These are phyloP conservation scores for Leishmania mexicana DNA, from an alignment of 208 protist species.

Conservation along the genomic window DNA sequence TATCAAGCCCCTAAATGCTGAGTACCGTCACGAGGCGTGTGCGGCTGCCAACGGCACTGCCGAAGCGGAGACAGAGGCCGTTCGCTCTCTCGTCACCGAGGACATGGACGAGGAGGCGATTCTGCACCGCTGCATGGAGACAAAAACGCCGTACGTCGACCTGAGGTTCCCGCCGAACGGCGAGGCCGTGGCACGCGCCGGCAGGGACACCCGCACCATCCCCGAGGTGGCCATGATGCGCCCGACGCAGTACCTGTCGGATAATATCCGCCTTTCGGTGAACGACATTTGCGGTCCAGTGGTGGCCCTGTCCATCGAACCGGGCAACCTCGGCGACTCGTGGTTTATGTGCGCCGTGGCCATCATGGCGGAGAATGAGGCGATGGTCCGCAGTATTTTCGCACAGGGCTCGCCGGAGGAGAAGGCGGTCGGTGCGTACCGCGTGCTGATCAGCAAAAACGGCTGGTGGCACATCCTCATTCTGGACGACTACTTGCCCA, in stretches of 20 bases:
- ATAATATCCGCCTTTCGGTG: constrained; percentile 17
- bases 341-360: constrained; percentile 57
- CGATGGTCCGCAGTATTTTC: constrained; percentile 31
- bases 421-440: constrained; percentile 49
- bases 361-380: constrained; percentile 42
- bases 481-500: constrained; percentile 71
- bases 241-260: constrained; percentile 29
- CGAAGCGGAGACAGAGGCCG: constrained; percentile 29
- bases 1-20: too few relatives aligned
- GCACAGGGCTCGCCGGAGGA: constrained; percentile 27
- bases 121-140: constrained; percentile 36
- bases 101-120: constrained; percentile 47
- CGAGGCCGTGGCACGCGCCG: constrained; percentile 32
- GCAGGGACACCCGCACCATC: constrained; percentile 41
- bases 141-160: constrained; percentile 47
- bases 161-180: constrained; percentile 39
- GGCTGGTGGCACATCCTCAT: constrained; percentile 68
- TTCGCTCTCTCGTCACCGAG: constrained; percentile 32
- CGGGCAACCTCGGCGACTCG: constrained; percentile 64
- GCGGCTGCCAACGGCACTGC: constrained; percentile 18
- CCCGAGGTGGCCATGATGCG: constrained; percentile 44
- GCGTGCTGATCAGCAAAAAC: constrained; percentile 55
- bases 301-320: constrained; percentile 52
- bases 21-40: constrained; percentile 25
- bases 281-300: constrained; percentile 39